Evolutionary conservation across 1,139 yeast genomes (phyloP), one percentile per base, ranked within the genome.

Genomic region (Meyerozyma sp.): DNA sequence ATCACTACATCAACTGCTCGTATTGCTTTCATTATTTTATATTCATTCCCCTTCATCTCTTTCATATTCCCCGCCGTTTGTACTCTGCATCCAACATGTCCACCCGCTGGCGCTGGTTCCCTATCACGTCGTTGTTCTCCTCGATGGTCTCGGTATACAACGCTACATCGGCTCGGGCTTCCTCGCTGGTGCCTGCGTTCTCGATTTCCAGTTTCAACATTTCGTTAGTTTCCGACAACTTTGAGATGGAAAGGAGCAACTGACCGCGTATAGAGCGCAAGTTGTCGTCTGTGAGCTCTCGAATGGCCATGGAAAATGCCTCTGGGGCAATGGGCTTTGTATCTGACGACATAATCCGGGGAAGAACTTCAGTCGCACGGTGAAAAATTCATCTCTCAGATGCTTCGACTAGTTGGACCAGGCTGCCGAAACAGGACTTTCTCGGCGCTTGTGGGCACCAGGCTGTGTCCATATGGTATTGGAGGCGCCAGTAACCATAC

Each of bases 41-140:
- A n/a, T n/a, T n/a, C n/a, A n/a, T 8, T 21, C 23, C 8, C 5
- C 23, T 27, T 27, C n/a, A n/a, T n/a, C n/a, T 10, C 13, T 27
- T 10, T 6, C n/a, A 36, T 23, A 13, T 47, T 0, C 72, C 73
- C 38, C 75, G 51, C 7, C 39, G 41, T 4, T 44, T 43, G 36
- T 71, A 50, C 45, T 70, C 73, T 4, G 48, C 45, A 18, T 56
- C 53, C 10, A 69, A 42, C 5, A 50, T 52, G 10, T 41, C 49
- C 3, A 66, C 42, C 35, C 71, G 49, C 29, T 50, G 53, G 8
- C 46, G 41, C 49, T 72, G 73, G 40, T 58, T 63, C 3, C 46
- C 45, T 10, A 70, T 58, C 30, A 66, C 73, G 9, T 38, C 51
- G 9, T 53, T 47, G 49, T 73, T 73, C 46, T 72, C 77, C 20